Conservation (phyloP, 345 rosid species). For the Brassica rapa region DNA sequence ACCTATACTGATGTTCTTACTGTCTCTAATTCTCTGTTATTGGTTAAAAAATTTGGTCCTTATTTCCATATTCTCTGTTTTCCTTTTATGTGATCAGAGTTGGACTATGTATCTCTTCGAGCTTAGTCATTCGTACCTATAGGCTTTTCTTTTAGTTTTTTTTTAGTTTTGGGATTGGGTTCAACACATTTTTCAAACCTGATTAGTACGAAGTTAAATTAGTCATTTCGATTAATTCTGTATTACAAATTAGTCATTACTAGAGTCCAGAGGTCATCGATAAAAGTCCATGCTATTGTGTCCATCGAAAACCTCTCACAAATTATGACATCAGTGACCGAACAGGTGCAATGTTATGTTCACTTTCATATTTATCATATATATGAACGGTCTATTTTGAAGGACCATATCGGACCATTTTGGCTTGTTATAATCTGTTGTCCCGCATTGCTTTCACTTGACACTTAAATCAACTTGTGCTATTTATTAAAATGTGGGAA, state of each 20-base stretch:
- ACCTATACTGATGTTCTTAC: background rate
- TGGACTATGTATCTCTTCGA: background rate
- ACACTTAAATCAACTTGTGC: background rate
- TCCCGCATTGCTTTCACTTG: background rate
- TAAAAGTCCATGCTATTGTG: background rate
- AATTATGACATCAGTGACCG: background rate
- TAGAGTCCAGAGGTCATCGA: background rate
- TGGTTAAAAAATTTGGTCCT: background rate
- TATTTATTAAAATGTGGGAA: background rate
- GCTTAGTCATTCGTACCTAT: background rate
- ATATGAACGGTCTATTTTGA: background rate
- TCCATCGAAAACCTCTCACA: background rate
- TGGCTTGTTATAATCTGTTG: background rate
- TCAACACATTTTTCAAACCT: no score
- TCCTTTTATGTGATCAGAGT: background rate
- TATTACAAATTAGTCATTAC: background rate
- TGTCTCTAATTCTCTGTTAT: background rate
- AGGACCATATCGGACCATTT: background rate
- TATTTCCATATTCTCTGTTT: background rate
- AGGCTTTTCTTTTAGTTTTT: background rate
- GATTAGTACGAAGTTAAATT: background rate
- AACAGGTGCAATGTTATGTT: background rate
- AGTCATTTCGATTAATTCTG: background rate
- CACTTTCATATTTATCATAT: background rate
- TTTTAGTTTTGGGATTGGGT: background rate